Base-by-base conservation (phyloP, 2,329 filamentous ascomycete genomes). In the Myriangium duriaei region DNA sequence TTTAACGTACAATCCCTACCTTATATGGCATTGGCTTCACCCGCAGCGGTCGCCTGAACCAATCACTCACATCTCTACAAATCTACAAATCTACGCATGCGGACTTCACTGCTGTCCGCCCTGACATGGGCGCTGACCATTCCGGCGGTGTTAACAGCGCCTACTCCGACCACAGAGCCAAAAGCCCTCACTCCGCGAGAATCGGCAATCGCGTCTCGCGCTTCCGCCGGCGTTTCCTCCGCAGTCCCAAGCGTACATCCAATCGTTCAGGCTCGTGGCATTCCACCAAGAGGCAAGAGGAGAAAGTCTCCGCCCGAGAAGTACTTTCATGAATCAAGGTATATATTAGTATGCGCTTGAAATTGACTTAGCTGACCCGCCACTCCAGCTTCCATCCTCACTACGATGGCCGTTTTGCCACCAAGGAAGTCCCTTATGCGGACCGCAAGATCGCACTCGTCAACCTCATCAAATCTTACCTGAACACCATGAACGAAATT, bases 321-420 rank as follows among this genome's bases (percentile, higher is more conserved):
- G 52, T 71, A 71, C 50, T 71, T 71, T 50, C 64, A 65, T 50
- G 67, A 69, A 53, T 64, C 61, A 13, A 47, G 47, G 59, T 64
- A 58, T 45, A 56, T 53, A n/a, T 26, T 6, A 10, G 18, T 30
- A 7, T 31, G 15, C 30, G 3, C 7, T 11, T 19, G 16, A 10
- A 28, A n/a, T 5, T 15, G n/a, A 32, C 21, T 21, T 11, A 24
- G 11, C 19, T n/a, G 26, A 38, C 19, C 29, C 11, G n/a, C 19
- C 13, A 12, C 33, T 44, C 51, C 35, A 64, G 63, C 43, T 74
- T 74, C 51, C 60, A 71, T 47, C 58, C 62, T 37, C 70, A 74
- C 46, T 73, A 73, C 53, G 71, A 74, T 47, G 69, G 69, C 41
- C 68, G 64, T 31, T 77, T 75, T 49, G 69, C 68, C 14, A 53